A percentile compares a stretch with the other conserved stretches of the same genome.
These are phyloP conservation scores for Kuraishia hungarica DNA, from an alignment of 805 yeast species.

Conservation along the genomic window DNA sequence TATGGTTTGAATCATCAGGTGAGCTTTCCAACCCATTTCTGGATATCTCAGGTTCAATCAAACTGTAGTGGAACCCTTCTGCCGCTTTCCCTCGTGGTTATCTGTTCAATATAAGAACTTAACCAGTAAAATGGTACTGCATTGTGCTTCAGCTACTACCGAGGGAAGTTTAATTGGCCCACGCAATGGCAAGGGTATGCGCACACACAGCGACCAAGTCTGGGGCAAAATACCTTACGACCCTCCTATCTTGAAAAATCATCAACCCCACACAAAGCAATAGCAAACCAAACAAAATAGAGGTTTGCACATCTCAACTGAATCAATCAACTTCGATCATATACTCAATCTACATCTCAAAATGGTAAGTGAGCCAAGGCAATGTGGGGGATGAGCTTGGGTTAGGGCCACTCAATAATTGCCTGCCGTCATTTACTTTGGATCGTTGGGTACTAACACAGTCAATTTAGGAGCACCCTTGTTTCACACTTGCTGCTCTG, in stretches of 20 bases:
- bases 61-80: too few species aligned
- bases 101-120: not conserved
- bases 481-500: constrained; percentile 17
- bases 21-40: too few species aligned
- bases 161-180: not conserved
- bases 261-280: too few species aligned
- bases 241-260: too few species aligned
- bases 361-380: not conserved
- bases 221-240: not conserved
- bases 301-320: too few species aligned
- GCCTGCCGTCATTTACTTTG: too few species aligned
- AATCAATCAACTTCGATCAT: too few species aligned
- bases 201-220: not conserved
- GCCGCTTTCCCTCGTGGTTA: too few species aligned
- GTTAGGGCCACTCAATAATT: not conserved
- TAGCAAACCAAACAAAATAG: too few species aligned
- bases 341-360: not conserved
- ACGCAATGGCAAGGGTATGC: not conserved
- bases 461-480: constrained; percentile 17
- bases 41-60: too few species aligned
- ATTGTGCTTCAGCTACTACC: too few species aligned
- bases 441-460: not conserved
- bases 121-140: not conserved
- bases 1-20: too few species aligned
- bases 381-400: not conserved